Conservation (phyloP, 208 protist genomes). For the Angomonas desouzai region DNA sequence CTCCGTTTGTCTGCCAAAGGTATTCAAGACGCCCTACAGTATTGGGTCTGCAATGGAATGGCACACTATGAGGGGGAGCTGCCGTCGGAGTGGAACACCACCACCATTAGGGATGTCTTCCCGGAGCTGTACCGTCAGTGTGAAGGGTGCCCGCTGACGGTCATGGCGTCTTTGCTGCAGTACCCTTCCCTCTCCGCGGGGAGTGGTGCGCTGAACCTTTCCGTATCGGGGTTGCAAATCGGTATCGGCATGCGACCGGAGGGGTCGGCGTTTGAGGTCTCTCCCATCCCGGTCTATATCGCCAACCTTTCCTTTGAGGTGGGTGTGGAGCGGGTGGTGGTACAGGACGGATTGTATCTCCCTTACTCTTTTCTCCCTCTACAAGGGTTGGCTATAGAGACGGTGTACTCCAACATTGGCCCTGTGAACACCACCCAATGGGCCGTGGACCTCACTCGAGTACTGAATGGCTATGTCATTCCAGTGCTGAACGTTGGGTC, state of each 20-base stretch:
- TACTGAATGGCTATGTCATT: constrained; percentile 26
- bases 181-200: constrained; percentile 7
- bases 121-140: constrained; percentile 48
- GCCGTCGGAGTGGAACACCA: constrained; percentile 35
- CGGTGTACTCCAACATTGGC: constrained; percentile 42
- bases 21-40: constrained; percentile 40
- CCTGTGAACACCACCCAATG: constrained; percentile 21
- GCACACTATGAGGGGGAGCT: constrained; percentile 9
- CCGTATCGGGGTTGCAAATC: not conserved
- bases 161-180: constrained; percentile 9
- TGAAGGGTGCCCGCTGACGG: constrained; percentile 39
- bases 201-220: not conserved
- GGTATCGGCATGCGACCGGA: not conserved
- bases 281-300: not conserved
- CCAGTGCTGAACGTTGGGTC: constrained; percentile 35
- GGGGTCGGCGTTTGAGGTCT: not conserved
- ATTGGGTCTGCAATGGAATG: constrained; percentile 11
- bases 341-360: constrained; percentile 17
- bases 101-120: constrained; percentile 41
- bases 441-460: constrained; percentile 11
- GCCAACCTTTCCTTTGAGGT: not conserved
- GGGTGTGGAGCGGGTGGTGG: constrained; percentile 22
- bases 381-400: constrained; percentile 20
- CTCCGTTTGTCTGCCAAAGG: constrained; percentile 17
- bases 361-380: constrained; percentile 22